Evolutionary conservation across 2,329 filamentous ascomycete genomes (phyloP), one percentile per base, ranked within the genome.

Genomic region (Arachnomyces sp.): DNA sequence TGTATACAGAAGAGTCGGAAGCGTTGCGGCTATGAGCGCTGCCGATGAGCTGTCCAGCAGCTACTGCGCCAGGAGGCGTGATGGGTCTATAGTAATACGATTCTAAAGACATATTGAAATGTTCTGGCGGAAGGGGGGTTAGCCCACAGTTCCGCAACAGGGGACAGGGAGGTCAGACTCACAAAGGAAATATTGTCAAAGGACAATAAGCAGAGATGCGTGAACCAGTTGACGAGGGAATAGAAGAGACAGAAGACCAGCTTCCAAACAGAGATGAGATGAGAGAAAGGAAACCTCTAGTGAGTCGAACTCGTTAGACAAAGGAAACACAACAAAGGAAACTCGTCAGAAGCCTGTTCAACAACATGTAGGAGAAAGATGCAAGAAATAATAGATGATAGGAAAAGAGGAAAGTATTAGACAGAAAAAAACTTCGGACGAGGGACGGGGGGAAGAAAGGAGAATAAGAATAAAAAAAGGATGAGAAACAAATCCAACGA

Each of bases 1-100:
- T 50, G 68, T 80, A 71, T 54, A 78, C 66, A 47, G 83, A 84
- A 37, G 75, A 73, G 53, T 79, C 77, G 49, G 82, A 85, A 44
- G 74, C 72, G 54, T 77, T 77, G 56, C 79, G 78, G 59, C 68
- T 71, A 60, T 85, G 79, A 49, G 49, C 48, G 28, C 52, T 56
- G 18, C 50, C 52, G 37, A 52, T 47, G 38, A 52, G 53, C 43
- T 61, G 57, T 45, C 59, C 57, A 51, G 59, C 54, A 44, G 52
- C 52, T 29, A 56, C 35, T 28, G 42, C 45, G 31, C 56, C 52
- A 38, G 68, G 67, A 44, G 68, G 68, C 36, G 68, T 71, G 18
- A 57, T 59, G 37, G 67, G 67, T 49, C 61, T 61, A 48, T 65
- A 68, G 49, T 57, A 63, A 45, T 63, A 60, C 43, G 62, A 58